A percentile compares a stretch with the other conserved stretches of the same genome.
Conservation (phyloP, 139 green algal species). For the Chara braunii region DNA sequence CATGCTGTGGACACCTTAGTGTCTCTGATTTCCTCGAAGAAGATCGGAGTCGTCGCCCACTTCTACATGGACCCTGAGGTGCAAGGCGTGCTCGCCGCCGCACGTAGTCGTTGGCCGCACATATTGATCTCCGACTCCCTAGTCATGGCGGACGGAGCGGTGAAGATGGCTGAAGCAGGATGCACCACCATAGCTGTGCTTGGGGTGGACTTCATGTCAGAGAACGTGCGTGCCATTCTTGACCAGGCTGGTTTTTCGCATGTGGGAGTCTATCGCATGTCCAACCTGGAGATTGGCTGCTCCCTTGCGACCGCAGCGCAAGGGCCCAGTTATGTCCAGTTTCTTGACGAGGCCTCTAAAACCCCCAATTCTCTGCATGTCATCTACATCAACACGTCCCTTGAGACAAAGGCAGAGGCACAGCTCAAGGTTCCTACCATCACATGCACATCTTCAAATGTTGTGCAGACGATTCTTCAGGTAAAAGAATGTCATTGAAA, state of each 20-base stretch:
- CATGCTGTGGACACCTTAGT: constrained; percentile 49
- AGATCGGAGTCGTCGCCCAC: constrained; percentile 95
- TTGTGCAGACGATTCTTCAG: constrained; percentile 92
- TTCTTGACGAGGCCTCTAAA: constrained; percentile 52
- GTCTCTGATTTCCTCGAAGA: constrained; percentile 63
- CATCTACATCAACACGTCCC: constrained; percentile 97
- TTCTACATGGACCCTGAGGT: constrained; percentile 99
- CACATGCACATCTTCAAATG: constrained; percentile 97
- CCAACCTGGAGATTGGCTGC: constrained; percentile 76
- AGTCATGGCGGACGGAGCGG: constrained; percentile 59
- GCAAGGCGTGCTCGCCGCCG: constrained; percentile 81
- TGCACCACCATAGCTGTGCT: constrained; percentile 82
- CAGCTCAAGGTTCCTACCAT: constrained; percentile 87
- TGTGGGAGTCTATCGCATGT: constrained; percentile 82
- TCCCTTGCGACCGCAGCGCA: constrained; percentile 90
- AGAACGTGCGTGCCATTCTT: constrained; percentile 95
- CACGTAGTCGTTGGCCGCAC: constrained; percentile 75
- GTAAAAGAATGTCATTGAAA: constrained; percentile 26
- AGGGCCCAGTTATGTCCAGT: constrained; percentile 61
- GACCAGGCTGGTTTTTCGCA: constrained; percentile 66
- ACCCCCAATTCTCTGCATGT: constrained; percentile 73
- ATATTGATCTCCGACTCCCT: constrained; percentile 91
- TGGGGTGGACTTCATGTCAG: constrained; percentile 97
- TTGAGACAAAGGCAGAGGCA: constrained; percentile 84
- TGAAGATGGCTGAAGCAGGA: constrained; percentile 66